These are phyloP conservation scores for Alternaria dauci DNA, from an alignment of 2,329 filamentous ascomycete genomes.

Conservation along the genomic window DNA sequence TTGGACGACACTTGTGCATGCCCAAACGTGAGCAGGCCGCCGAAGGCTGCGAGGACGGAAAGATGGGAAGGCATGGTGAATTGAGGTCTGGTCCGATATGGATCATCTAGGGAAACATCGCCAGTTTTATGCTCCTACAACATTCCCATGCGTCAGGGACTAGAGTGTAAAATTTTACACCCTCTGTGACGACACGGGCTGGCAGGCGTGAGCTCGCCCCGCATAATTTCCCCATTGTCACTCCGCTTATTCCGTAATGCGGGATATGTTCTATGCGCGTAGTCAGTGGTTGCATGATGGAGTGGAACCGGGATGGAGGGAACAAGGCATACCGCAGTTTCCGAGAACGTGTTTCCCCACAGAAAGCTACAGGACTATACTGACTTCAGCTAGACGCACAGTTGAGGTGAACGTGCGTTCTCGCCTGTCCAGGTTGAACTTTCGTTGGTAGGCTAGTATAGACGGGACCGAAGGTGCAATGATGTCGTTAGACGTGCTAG, in stretches of 20 bases:
- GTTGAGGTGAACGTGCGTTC: not conserved
- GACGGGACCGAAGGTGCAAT: slow-evolving; percentile 2
- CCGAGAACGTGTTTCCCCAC: not conserved
- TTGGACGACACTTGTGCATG: slow-evolving; percentile 1
- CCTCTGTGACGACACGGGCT: not conserved
- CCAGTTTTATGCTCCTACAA: not conserved
- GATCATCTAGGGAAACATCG: not conserved
- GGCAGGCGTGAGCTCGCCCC: not conserved
- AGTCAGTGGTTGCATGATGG: not conserved
- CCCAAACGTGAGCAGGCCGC: slow-evolving; percentile 2
- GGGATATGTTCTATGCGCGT: not conserved
- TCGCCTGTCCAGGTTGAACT: not conserved
- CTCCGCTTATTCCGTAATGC: not conserved
- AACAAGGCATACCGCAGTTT: not conserved
- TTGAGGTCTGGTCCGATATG: not conserved
- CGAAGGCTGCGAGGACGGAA: slow-evolving; percentile 3
- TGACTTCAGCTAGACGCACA: not conserved
- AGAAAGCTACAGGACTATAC: not conserved
- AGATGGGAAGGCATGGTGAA: slow-evolving; percentile 8
- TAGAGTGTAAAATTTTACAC: not conserved
- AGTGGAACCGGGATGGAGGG: not conserved
- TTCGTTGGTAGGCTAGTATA: not conserved
- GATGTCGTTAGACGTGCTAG: not conserved
- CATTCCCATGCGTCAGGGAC: not conserved
- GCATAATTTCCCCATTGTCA: not conserved